Conservation (phyloP, 1,139 yeast species). For the Wickerhamomyces sp. region DNA sequence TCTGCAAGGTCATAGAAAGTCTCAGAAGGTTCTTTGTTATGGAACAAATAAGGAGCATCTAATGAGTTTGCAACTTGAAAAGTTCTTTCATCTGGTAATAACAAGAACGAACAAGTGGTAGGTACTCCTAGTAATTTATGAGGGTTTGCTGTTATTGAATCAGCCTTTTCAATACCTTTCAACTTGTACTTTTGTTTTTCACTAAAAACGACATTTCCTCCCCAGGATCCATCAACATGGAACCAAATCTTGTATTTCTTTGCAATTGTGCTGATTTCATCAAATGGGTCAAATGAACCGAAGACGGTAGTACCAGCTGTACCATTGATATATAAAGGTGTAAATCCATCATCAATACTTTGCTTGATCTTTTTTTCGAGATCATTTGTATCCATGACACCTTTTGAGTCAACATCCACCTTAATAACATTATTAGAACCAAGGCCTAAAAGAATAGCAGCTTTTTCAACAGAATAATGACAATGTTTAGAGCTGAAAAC, state of each 20-base stretch:
- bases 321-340: constrained; percentile 74
- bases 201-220: constrained; percentile 78
- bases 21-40: constrained; percentile 43
- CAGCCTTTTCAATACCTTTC: constrained; percentile 60
- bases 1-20: constrained; percentile 71
- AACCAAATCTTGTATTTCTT: constrained; percentile 58
- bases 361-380: constrained; percentile 42
- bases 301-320: constrained; percentile 91
- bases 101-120: constrained; percentile 75
- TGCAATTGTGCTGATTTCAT: constrained; percentile 50
- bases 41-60: constrained; percentile 80
- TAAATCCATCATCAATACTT: constrained; percentile 49
- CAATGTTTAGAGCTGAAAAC: constrained; percentile 68
- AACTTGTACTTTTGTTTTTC: constrained; percentile 42
- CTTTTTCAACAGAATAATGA: constrained; percentile 80
- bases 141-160: constrained; percentile 81
- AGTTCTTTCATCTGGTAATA: constrained; percentile 61
- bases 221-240: constrained; percentile 92
- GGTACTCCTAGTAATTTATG: constrained; percentile 93
- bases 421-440: constrained; percentile 64
- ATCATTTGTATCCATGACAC: constrained; percentile 49
- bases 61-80: constrained; percentile 74
- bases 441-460: constrained; percentile 72
- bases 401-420: constrained; percentile 51
- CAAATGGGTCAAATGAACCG: constrained; percentile 76